Evolutionary conservation across 2,329 filamentous ascomycete species (phyloP).

Genomic region (Fusarium multiceps): DNA sequence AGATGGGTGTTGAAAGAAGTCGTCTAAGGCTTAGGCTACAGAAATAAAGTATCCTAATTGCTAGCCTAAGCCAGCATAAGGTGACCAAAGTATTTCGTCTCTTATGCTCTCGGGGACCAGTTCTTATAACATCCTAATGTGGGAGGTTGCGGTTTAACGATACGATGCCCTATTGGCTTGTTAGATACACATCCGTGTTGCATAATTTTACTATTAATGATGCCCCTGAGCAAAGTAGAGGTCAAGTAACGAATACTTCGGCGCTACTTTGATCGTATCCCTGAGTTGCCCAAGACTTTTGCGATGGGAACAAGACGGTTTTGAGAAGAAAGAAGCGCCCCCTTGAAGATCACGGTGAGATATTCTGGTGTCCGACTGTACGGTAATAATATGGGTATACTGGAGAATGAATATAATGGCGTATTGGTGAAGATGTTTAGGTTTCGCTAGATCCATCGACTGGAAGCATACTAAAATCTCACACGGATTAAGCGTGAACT

Average conservation of each 20-base stretch:
- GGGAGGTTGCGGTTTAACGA: conserved; percentile 9
- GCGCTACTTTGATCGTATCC: conserved; percentile 9
- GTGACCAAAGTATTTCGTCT: not conserved
- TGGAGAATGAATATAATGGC: not conserved
- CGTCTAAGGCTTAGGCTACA: not conserved
- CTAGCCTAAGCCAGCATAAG: not conserved
- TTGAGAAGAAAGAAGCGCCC: not conserved
- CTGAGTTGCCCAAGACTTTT: not conserved
- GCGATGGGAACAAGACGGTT: conserved; percentile 25
- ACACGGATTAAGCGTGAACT: conserved; percentile 3
- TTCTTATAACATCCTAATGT: not conserved
- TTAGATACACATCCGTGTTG: conserved; percentile 26
- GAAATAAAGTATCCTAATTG: not conserved
- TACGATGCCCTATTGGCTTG: conserved; percentile 15
- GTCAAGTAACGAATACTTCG: conserved; percentile 22
- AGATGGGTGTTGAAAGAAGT: not conserved
- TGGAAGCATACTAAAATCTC: conserved; percentile 26
- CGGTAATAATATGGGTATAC: conserved; percentile 16
- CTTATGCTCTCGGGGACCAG: not conserved
- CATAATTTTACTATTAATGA: conserved; percentile 15
- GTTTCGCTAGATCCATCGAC: not conserved
- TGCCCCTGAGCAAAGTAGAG: conserved; percentile 12
- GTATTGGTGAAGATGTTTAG: not conserved
- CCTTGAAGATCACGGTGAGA: not conserved
- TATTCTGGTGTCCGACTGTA: conserved; percentile 1